A percentile compares a stretch with the other conserved stretches of the same genome.
These are phyloP conservation scores for Sanghuangporus baumii DNA, from an alignment of 1,284 basidiomycete genomes.

Conservation along the genomic window DNA sequence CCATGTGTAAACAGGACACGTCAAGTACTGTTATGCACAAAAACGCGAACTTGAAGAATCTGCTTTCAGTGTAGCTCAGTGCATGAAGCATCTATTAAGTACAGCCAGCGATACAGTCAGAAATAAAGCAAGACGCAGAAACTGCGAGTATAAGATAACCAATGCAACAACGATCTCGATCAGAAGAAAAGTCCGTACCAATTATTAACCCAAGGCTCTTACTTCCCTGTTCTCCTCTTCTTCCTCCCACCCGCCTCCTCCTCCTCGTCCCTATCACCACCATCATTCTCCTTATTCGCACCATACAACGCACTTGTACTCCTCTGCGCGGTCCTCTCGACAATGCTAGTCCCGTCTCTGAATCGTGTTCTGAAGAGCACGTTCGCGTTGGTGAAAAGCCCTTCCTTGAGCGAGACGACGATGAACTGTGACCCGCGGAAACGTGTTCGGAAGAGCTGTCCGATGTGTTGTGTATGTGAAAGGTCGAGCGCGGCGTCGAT, in stretches of 20 bases:
- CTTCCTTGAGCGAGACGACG: slow-evolving; percentile 96
- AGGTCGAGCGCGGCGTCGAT: slow-evolving; percentile 96
- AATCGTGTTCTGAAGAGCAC: slow-evolving; percentile 93
- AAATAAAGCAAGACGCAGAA: background rate
- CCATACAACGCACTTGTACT: slow-evolving; percentile 40
- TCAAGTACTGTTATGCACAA: too few species aligned
- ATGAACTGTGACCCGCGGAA: slow-evolving; percentile 99
- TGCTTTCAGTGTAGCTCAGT: too few species aligned
- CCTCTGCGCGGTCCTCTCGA: slow-evolving; percentile 71
- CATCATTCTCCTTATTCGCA: slow-evolving; percentile 21
- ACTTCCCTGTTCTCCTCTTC: background rate
- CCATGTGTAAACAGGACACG: too few species aligned
- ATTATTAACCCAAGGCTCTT: background rate
- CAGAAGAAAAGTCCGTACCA: background rate
- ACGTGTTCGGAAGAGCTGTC: slow-evolving; percentile 92
- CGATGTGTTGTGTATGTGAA: slow-evolving; percentile 96
- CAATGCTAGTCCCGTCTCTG: slow-evolving; percentile 87
- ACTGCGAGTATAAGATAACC: background rate
- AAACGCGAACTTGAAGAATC: too few species aligned
- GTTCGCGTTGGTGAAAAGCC: slow-evolving; percentile 96
- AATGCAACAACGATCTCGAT: background rate
- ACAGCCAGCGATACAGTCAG: background rate
- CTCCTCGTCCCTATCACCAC: slow-evolving; percentile 18
- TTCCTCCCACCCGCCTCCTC: background rate
- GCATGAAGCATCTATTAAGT: too few species aligned